phyloP scores from a whole-genome alignment of 805 yeast genomes.

The Saccharomycopsis vini region DNA sequence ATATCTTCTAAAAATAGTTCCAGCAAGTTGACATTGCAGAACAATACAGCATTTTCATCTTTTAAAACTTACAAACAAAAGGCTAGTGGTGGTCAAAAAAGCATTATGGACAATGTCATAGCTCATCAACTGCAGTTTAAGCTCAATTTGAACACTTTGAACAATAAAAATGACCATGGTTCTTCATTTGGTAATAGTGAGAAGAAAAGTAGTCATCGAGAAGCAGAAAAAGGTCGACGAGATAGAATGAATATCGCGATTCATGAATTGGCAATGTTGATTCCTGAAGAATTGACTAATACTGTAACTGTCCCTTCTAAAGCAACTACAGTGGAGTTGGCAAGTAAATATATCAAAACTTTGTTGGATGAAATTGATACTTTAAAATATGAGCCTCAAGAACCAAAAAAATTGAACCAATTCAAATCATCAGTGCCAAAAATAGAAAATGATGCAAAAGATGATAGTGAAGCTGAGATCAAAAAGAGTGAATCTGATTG shows the following conservation, averaged over 20 bases:
- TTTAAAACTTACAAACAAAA: slow-evolving; percentile 17
- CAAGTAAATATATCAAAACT: slow-evolving; percentile 55
- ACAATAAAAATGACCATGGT: background rate
- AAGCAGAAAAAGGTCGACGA: slow-evolving; percentile 94
- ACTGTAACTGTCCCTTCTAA: slow-evolving; percentile 66
- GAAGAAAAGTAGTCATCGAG: slow-evolving; percentile 51
- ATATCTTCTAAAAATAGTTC: background rate
- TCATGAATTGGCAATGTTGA: slow-evolving; percentile 56
- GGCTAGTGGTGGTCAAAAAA: background rate
- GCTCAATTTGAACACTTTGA: slow-evolving; percentile 9
- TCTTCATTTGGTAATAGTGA: slow-evolving; percentile 4
- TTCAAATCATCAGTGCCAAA: no score
- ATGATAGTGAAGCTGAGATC: no score
- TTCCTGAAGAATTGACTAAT: slow-evolving; percentile 55
- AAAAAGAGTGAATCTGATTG: no score
- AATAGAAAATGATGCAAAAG: no score
- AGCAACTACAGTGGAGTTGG: slow-evolving; percentile 92
- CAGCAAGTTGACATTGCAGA: background rate
- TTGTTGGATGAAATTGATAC: slow-evolving; percentile 30
- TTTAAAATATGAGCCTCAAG: no score
- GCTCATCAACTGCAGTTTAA: slow-evolving; percentile 20
- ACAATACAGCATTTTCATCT: slow-evolving; percentile 13
- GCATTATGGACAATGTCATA: slow-evolving; percentile 11
- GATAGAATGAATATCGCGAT: slow-evolving; percentile 87
- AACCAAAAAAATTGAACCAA: no score